Conservation (phyloP, 2,329 filamentous ascomycete species). For the Tolypocladium paradoxum region DNA sequence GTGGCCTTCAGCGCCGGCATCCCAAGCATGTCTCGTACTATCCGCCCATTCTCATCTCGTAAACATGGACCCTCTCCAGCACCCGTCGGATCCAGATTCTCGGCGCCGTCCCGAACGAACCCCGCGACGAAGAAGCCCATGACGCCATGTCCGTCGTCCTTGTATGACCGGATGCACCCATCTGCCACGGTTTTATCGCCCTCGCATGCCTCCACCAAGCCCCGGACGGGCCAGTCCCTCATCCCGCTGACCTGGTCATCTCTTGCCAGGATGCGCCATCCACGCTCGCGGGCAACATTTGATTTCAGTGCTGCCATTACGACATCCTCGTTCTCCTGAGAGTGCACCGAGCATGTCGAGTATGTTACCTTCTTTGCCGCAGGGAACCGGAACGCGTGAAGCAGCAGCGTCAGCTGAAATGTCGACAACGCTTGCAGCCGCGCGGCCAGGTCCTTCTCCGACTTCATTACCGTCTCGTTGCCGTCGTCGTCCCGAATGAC, state of each 20-base stretch:
- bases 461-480: conserved; percentile 38
- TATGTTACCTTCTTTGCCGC: conserved; percentile 70
- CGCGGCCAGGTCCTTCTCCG: conserved; percentile 45
- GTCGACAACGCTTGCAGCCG: conserved; percentile 64
- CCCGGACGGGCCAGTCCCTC: conserved; percentile 62
- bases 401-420: conserved; percentile 73
- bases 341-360: conserved; percentile 85
- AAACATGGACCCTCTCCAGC: conserved; percentile 37
- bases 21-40: conserved; percentile 31
- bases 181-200: conserved; percentile 49
- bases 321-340: conserved; percentile 80
- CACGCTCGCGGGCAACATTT: conserved; percentile 49
- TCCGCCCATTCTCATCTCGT: conserved; percentile 42
- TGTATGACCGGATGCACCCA: conserved; percentile 71
- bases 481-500: conserved; percentile 48
- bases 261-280: conserved; percentile 69
- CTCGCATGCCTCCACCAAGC: conserved; percentile 35
- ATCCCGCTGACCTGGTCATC: conserved; percentile 68
- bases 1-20: conserved; percentile 27
- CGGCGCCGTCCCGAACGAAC: conserved; percentile 43
- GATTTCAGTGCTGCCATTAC: conserved; percentile 63
- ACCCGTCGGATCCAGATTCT: conserved; percentile 1
- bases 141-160: conserved; percentile 69
- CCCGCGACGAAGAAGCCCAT: conserved; percentile 96
- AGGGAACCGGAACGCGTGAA: conserved; percentile 77